Evolutionary conservation across 768 basidiomycete species (phyloP).

Genomic region (Filobasidium wieringae): DNA sequence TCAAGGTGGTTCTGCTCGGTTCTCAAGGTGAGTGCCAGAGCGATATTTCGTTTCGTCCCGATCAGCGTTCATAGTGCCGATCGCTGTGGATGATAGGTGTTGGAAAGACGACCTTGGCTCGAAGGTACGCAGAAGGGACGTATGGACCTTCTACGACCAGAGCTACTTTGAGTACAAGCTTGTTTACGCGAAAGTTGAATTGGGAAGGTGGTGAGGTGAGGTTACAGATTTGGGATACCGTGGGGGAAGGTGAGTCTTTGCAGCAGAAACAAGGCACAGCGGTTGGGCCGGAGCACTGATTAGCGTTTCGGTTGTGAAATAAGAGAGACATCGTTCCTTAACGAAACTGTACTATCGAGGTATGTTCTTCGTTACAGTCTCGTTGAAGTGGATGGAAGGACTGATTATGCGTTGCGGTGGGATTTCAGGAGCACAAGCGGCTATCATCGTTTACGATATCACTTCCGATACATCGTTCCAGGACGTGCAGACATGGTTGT

Average conservation of each 20-base stretch:
- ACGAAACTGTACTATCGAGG: constrained; percentile 17
- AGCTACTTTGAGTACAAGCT: constrained; percentile 83
- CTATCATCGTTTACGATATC: constrained; percentile 87
- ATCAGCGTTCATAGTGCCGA: background rate
- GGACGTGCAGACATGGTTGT: constrained; percentile 78
- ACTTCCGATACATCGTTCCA: constrained; percentile 79
- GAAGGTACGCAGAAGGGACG: constrained; percentile 79
- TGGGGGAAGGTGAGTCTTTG: constrained; percentile 9
- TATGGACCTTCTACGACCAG: constrained; percentile 80
- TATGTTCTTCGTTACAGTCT: background rate
- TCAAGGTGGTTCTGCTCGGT: constrained; percentile 92
- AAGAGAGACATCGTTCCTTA: constrained; percentile 12
- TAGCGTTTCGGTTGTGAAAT: background rate
- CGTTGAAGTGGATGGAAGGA: too few relatives aligned
- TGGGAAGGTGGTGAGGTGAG: constrained; percentile 76
- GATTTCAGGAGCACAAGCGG: constrained; percentile 65
- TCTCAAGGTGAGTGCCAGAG: constrained; percentile 53
- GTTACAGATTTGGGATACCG: constrained; percentile 32
- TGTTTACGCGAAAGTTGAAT: constrained; percentile 82
- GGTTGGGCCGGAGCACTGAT: background rate
- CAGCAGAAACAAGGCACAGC: too few relatives aligned
- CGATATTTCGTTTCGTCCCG: background rate
- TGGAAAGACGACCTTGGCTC: constrained; percentile 81
- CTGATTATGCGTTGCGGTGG: background rate
- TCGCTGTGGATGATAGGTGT: constrained; percentile 39